Evolutionary conservation across 2,329 filamentous ascomycete species (phyloP).

Genomic region (Trichoderma simmonsii): DNA sequence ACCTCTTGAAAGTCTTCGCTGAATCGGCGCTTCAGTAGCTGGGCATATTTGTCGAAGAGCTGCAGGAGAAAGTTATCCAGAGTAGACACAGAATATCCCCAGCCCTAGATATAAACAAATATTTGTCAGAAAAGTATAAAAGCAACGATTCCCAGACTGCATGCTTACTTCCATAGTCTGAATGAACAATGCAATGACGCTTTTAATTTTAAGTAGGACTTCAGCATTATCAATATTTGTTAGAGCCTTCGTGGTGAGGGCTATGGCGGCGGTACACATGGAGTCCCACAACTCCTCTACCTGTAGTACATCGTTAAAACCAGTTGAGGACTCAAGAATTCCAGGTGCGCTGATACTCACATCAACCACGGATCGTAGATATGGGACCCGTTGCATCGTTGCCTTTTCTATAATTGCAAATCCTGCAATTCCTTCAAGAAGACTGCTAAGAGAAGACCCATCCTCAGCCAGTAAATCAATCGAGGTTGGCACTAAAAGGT

Average conservation of each 20-base stretch:
- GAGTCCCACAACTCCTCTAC: constrained; percentile 99
- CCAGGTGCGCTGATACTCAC: constrained; percentile 45
- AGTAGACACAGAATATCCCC: constrained; percentile 79
- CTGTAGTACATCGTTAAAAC: constrained; percentile 40
- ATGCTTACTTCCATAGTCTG: constrained; percentile 87
- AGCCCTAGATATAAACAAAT: constrained; percentile 65
- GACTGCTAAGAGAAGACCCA: constrained; percentile 78
- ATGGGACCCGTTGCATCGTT: constrained; percentile 82
- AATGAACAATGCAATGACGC: constrained; percentile 88
- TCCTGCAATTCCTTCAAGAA: constrained; percentile 90
- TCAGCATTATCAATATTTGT: constrained; percentile 83
- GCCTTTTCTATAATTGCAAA: constrained; percentile 96
- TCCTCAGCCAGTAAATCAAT: constrained; percentile 80
- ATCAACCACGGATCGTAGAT: constrained; percentile 77
- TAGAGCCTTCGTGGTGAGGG: constrained; percentile 75
- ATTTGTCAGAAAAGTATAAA: neutral
- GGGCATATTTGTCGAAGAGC: constrained; percentile 90
- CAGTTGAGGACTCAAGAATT: neutral
- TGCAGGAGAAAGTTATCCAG: constrained; percentile 84
- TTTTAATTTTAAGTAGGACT: constrained; percentile 89
- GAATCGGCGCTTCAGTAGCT: constrained; percentile 84
- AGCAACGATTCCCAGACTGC: neutral
- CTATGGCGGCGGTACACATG: constrained; percentile 86
- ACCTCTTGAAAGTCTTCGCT: constrained; percentile 95
- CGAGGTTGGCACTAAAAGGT: constrained; percentile 74